phyloP scores from a whole-genome alignment of 768 basidiomycete species.

The Kwoniella mangroviensis region DNA sequence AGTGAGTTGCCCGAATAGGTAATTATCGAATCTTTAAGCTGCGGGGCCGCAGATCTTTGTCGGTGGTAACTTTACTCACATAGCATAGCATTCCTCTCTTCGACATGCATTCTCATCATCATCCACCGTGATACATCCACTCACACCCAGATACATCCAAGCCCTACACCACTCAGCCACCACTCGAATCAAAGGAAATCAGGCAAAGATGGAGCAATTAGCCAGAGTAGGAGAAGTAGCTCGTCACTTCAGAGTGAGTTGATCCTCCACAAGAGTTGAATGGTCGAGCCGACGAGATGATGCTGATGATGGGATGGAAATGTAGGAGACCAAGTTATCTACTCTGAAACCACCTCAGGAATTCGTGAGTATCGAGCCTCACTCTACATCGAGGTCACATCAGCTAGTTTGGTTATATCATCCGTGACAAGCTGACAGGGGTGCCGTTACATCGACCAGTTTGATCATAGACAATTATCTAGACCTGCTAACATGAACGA shows the following conservation, averaged over 20 bases:
- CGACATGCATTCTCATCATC: background rate
- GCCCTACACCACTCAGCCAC: background rate
- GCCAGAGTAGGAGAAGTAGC: constrained; percentile 50
- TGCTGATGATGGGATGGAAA: background rate
- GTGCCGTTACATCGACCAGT: constrained; percentile 31
- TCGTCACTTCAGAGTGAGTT: constrained; percentile 56
- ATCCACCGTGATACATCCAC: background rate
- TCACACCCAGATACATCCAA: no score
- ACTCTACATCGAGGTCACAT: background rate
- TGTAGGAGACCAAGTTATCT: constrained; percentile 56
- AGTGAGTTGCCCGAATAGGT: background rate
- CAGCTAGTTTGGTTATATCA: background rate
- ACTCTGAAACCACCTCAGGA: constrained; percentile 55
- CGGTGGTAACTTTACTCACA: no score
- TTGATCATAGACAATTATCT: constrained; percentile 56
- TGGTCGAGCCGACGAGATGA: no score
- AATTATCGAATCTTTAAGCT: background rate
- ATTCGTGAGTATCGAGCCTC: constrained; percentile 45
- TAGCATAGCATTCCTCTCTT: background rate
- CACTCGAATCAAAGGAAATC: background rate
- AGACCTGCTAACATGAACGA: constrained; percentile 57
- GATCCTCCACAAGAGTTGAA: no score
- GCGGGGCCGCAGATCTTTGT: constrained; percentile 3
- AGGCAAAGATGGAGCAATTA: constrained; percentile 54
- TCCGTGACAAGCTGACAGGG: background rate